Conservation (phyloP, 192 early-diverging fungal species). For the Coemansia furcata region DNA sequence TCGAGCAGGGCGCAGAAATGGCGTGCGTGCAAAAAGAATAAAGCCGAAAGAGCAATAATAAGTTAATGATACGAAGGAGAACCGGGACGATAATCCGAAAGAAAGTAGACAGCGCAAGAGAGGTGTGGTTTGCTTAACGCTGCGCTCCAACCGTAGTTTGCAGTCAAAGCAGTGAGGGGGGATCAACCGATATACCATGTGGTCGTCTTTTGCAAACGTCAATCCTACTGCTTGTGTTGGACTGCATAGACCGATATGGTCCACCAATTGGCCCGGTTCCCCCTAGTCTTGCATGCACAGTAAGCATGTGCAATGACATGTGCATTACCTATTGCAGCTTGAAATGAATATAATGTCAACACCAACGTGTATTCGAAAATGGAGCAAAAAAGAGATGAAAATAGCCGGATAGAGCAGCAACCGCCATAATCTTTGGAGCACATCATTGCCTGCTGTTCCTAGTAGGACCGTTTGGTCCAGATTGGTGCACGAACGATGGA, state of each 20-base stretch:
- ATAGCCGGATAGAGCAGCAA: background rate
- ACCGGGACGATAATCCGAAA: no score
- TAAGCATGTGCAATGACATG: slow-evolving; percentile 1
- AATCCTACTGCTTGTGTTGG: background rate
- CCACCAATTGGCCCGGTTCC: background rate
- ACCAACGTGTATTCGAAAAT: background rate
- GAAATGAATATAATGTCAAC: background rate
- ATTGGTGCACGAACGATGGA: background rate
- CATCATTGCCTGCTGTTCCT: background rate
- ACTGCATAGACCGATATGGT: background rate
- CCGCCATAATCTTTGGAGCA: background rate
- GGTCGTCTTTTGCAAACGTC: background rate
- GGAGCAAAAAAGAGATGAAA: background rate
- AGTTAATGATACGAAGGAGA: background rate
- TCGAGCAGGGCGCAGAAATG: background rate
- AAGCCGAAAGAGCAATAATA: background rate
- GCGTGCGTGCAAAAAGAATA: background rate
- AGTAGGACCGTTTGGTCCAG: background rate
- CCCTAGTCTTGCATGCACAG: background rate
- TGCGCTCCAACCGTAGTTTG: background rate
- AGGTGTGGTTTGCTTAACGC: background rate
- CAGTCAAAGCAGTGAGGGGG: background rate
- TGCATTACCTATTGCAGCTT: background rate
- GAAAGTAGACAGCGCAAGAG: background rate
- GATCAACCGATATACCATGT: background rate